Evolutionary conservation across 768 basidiomycete genomes (phyloP), one percentile per base, ranked within the genome.

Genomic region (Dentipellis fragilis): DNA sequence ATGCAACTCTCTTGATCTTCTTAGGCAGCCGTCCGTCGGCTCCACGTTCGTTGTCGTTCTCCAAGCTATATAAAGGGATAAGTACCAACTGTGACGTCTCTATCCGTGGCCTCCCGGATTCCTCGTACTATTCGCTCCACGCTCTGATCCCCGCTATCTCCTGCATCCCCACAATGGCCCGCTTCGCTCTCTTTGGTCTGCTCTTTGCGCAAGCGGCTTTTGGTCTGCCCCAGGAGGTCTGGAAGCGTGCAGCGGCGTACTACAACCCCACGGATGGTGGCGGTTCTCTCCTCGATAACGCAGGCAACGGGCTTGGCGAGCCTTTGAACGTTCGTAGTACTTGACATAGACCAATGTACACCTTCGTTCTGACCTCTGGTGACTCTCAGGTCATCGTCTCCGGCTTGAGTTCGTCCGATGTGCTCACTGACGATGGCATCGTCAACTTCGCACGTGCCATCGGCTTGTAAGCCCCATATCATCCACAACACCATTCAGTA

Each of bases 381-480:
- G 6, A 29, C 29, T 29, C 29, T 29, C 29, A 29, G 29, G 74
- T 87, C 48, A 85, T 88, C 59, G 76, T 87, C 54, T 87, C 85
- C 2, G 83, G 78, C 0, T 61, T 75, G 42, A 86, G 84, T 62
- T 83, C 82, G 8, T 68, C 79, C 0, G 69, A 19, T 0, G 80
- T 86, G 14, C 74, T 85, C 52, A 82, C 78, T 0, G 73, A 81
- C 54, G 59, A 67, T 23, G 84, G 84, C 0, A 64, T 85, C 50
- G 45, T 81, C 47, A 84, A 83, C 60, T 86, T 73, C 62, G 84
- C 81, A 0, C 72, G 67, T 36, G 77, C 83, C 4, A 77, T 85
- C 53, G 83, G 82, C 14, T 85, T 84, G 84, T 85, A 60, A 58
- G 77, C 19, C 21, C 17, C 21, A 50, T 52, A 34, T 66, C 45